Base-by-base conservation (phyloP, 2,329 filamentous ascomycete genomes). In the Hymenoscyphus fraxineus region DNA sequence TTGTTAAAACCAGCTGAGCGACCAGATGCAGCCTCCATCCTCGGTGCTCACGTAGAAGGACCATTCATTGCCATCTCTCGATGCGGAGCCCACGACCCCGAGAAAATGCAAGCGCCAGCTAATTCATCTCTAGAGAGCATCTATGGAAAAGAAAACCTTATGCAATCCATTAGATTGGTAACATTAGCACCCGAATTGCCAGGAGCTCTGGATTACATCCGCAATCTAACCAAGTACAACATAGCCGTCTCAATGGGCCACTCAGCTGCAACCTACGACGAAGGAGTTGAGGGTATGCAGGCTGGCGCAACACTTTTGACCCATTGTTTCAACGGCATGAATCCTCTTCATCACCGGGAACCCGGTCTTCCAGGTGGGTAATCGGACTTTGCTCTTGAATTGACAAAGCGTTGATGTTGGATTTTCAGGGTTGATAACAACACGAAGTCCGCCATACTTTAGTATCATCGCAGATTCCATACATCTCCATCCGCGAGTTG, bases 41-140 rank as follows among this genome's bases (percentile, higher is more conserved):
- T 85, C 1, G 83, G 83, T 38, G 82, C 82, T n/a, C 83, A 85
- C 69, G 77, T 78, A 19, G 83, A 85, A 78, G 83, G 83, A 1
- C 83, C 83, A 7, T 85, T 83, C 69, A 78, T 86, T 6, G 77
- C 80, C 65, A 78, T 81, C 1, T 73, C 75, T 3, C 85, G 85
- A 70, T 82, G 81, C 71, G 83, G 83, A 47, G 83, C 83, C 6
- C 82, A 85, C 47, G 69, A 72, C 70, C 69, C 69, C 1, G 60
- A 65, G 39, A 69, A 72, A 44, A 70, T 74, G 68, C 70, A 69
- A 31, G 58, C 71, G 12, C 73, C 73, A 9, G 58, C 58, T 7
- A 44, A 60, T 13, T 51, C 67, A n/a, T 61, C 66, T 4, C 64
- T 72, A 12, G 72, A 72, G 58, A 44, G 59, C 3, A 62, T 84